These are phyloP conservation scores for Gnaphalium uliginosum DNA, from an alignment of 129 eudicot species.

Conservation along the genomic window DNA sequence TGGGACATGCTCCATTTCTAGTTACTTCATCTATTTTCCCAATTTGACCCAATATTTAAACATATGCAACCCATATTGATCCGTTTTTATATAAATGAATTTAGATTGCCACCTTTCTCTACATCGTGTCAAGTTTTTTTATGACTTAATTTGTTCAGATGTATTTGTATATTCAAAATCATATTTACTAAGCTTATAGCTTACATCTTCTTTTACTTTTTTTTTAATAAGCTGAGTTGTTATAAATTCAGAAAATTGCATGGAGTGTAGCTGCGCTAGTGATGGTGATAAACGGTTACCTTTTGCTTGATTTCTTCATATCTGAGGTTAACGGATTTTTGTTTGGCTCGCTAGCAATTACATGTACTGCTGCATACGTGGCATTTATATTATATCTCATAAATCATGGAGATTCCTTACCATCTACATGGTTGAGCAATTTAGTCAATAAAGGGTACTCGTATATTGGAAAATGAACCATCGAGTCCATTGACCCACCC, in stretches of 20 bases:
- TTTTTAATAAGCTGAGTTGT: no score
- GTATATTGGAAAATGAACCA: conserved; percentile 37
- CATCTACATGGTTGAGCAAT: conserved; percentile 53
- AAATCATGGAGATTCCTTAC: conserved; percentile 46
- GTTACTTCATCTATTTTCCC: no score
- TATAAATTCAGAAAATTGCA: conserved; percentile 50
- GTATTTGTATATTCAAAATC: no score
- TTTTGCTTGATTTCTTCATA: conserved; percentile 63
- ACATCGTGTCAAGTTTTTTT: no score
- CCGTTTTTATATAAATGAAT: no score
- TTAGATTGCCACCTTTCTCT: no score
- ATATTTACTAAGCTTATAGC: no score
- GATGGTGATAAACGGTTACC: conserved; percentile 89
- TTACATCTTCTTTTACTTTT: no score
- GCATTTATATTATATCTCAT: conserved; percentile 68
- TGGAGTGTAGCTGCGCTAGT: conserved; percentile 91
- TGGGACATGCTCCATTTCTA: no score
- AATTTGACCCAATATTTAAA: no score
- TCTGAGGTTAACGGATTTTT: conserved; percentile 70
- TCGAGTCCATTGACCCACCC: not conserved
- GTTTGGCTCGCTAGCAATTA: conserved; percentile 57
- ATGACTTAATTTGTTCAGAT: no score
- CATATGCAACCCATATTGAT: no score
- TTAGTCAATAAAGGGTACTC: conserved; percentile 49
- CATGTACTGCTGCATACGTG: conserved; percentile 60